Percentiles rank a stretch among this genome's conserved stretches.
Evolutionary conservation across 306 rosid species (phyloP).

Genomic region (Dalbergia cultrata): DNA sequence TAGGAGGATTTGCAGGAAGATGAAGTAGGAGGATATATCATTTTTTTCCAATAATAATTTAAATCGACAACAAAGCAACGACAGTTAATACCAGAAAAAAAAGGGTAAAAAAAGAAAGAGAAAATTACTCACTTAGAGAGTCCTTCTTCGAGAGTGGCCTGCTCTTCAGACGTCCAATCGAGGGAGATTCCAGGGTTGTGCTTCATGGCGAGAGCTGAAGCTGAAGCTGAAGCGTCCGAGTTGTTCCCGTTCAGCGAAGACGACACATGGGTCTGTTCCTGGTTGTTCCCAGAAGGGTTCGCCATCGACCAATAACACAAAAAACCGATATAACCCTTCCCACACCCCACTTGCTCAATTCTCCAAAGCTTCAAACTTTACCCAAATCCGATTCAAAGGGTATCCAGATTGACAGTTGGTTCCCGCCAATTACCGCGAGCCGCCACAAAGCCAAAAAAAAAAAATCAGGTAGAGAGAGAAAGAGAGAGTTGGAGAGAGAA

Average conservation of each 20-base stretch:
- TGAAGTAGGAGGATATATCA: too few relatives aligned
- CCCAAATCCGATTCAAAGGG: conserved; percentile 44
- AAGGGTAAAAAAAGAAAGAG: neutral
- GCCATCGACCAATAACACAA: conserved; percentile 58
- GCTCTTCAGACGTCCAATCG: conserved; percentile 93
- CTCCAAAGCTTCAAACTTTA: conserved; percentile 28
- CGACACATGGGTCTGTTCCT: conserved; percentile 74
- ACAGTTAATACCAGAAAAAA: too few relatives aligned
- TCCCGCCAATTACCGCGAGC: conserved; percentile 78
- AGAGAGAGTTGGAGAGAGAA: neutral
- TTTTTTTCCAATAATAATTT: too few relatives aligned
- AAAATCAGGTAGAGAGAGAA: conserved; percentile 25
- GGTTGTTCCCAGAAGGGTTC: conserved; percentile 71
- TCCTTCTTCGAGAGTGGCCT: conserved; percentile 81
- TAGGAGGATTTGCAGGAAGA: too few relatives aligned
- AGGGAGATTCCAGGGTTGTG: conserved; percentile 92
- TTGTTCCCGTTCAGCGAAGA: conserved; percentile 85
- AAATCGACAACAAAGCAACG: neutral
- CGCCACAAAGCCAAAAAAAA: conserved; percentile 19
- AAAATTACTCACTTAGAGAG: conserved; percentile 71
- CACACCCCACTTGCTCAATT: conserved; percentile 25
- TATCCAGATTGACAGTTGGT: conserved; percentile 53
- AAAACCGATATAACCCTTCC: conserved; percentile 4
- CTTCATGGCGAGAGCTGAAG: conserved; percentile 71
- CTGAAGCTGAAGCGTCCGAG: conserved; percentile 68